Evolutionary conservation across 441 rosid genomes (phyloP).

Genomic region (Arabidopsis hybrid): DNA sequence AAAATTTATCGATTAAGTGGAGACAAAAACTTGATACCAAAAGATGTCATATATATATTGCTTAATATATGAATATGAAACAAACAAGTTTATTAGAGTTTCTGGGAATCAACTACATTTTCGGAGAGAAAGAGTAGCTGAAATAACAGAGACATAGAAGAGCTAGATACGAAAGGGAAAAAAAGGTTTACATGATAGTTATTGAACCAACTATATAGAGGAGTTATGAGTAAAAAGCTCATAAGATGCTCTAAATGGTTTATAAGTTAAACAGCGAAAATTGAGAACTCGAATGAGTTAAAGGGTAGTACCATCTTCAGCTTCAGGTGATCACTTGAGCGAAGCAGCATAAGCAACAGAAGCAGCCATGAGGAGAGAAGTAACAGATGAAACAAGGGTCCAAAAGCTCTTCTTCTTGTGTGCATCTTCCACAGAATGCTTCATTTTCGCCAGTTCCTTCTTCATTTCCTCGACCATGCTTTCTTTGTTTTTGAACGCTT

Average conservation of each 20-base stretch:
- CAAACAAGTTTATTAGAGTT: constrained; percentile 35
- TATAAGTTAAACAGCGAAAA: constrained; percentile 33
- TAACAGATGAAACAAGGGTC: constrained; percentile 71
- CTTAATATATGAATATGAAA: constrained; percentile 19
- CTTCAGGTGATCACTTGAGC: constrained; percentile 48
- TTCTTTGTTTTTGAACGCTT: constrained; percentile 66
- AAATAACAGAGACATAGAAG: constrained; percentile 30
- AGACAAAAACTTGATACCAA: neutral
- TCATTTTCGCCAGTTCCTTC: constrained; percentile 57
- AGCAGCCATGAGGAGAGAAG: constrained; percentile 72
- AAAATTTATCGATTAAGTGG: neutral
- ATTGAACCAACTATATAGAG: constrained; percentile 31
- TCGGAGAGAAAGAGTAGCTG: constrained; percentile 34
- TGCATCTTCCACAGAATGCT: constrained; percentile 57
- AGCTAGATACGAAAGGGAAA: constrained; percentile 5
- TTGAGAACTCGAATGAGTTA: constrained; percentile 22
- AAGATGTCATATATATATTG: neutral
- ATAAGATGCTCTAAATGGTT: constrained; percentile 28
- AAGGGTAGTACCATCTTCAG: constrained; percentile 25
- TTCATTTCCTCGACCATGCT: constrained; percentile 62
- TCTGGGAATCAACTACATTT: constrained; percentile 39
- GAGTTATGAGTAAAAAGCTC: constrained; percentile 29
- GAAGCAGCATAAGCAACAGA: constrained; percentile 69
- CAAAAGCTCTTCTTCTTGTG: constrained; percentile 65
- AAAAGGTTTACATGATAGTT: constrained; percentile 34